phyloP scores from a whole-genome alignment of 2,329 filamentous ascomycete species.

The Botrytis fragariae region DNA sequence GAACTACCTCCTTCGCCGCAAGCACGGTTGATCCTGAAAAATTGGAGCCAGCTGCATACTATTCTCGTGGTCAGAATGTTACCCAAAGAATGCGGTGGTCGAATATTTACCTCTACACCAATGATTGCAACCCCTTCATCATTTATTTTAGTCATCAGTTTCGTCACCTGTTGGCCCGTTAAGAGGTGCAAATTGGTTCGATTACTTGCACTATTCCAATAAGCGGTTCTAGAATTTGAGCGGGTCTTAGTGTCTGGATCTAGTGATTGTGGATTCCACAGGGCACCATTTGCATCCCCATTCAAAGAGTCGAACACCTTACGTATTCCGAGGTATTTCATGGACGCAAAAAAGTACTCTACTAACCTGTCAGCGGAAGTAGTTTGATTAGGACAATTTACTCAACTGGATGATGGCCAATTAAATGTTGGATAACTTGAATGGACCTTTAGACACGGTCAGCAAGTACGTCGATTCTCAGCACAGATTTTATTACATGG shows the following conservation, averaged over 20 bases:
- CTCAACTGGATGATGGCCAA: conserved; percentile 18
- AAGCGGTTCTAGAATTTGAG: conserved; percentile 16
- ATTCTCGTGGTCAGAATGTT: not conserved
- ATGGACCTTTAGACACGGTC: not conserved
- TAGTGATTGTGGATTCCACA: conserved; percentile 17
- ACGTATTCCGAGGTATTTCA: conserved; percentile 16
- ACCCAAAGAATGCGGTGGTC: not conserved
- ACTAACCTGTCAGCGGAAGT: not conserved
- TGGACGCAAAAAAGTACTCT: conserved; percentile 14
- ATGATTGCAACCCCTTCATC: not conserved
- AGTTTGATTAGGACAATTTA: not conserved
- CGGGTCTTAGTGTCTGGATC: conserved; percentile 14
- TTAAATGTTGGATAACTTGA: conserved; percentile 17
- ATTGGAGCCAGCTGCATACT: conserved; percentile 27
- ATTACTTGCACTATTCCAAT: conserved; percentile 15
- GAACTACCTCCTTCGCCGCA: conserved; percentile 45
- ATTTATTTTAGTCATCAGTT: conserved; percentile 5
- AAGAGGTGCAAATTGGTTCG: conserved; percentile 18
- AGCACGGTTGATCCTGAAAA: conserved; percentile 30
- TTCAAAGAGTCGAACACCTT: conserved; percentile 12
- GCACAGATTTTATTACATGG: not conserved
- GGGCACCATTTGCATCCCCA: conserved; percentile 16
- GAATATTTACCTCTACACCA: conserved; percentile 14
- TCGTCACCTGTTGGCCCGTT: conserved; percentile 11
- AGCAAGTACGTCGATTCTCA: not conserved